Evolutionary conservation across 1,284 basidiomycete genomes (phyloP), one percentile per base, ranked within the genome.

Genomic region (Ganoderma lingzhi): DNA sequence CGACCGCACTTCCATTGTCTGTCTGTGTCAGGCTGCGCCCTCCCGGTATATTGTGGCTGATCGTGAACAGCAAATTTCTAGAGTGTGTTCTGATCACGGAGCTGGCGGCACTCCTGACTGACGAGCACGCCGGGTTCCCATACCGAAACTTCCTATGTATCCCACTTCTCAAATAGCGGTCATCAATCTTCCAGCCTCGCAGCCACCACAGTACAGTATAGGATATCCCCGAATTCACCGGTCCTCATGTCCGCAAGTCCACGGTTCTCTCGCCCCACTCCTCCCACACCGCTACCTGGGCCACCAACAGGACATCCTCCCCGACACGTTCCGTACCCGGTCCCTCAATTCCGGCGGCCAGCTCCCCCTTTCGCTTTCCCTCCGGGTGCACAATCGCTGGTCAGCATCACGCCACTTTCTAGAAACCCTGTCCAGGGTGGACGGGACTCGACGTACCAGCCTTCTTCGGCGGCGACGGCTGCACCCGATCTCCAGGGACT

Each of bases 101-200:
- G 30, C 53, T 56, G 30, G 17, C 53, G 53, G 28, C 28, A 30
- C 15, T 56, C 30, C 32, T 56, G 23, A 30, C 5, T 8, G 28
- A 32, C 30, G 30, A 35, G 30, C 12, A 30, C 53, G 28, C 15
- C 10, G 23, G 3, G 35, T 35, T 56, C 32, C 53, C 30, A 56
- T 35, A 35, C 30, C 53, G 17, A 35, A 19, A 30, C 53, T 56
- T 55, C 53, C 53, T 17, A 30, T 56, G 37, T 35, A 55, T 65
- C n/a, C 53, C 17, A 19, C n/a, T 69, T 53, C 60, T 69, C 63
- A 58, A 65, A 62, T 61, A 55, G 67, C 63, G 58, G 58, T 32
- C 35, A 62, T 62, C 51, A 28, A 45, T 19, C 28, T 45, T 62
- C 14, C n/a, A 28, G 19, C 17, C 51, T 15, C 51, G 23, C 51